Evolutionary conservation across 2,329 filamentous ascomycete species (phyloP), one percentile per base, ranked within the genome.

Genomic region (Trichoderma hamatum): DNA sequence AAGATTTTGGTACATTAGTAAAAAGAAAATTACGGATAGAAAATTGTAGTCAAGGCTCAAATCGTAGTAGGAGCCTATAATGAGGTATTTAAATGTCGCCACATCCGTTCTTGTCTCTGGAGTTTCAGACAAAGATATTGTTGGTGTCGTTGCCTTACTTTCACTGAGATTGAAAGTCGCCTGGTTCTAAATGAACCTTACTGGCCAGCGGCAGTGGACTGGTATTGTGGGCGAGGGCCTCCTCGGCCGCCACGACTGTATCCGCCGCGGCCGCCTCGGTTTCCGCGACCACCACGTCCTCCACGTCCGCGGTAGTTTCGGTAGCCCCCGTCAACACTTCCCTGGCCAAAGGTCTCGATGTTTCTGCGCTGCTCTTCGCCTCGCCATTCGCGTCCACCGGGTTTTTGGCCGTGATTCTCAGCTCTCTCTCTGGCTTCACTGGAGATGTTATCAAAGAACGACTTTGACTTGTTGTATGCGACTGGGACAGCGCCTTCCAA

Each of bases 381-480:
- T 66, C 96, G 90, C 89, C 96, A 96, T 78, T 97, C 93, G 59
- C 92, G 89, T 36, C 93, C 94, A 69, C 91, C 90, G n/a, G 89
- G 85, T 78, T 89, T 88, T 71, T 88, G 86, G 5, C 86, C 86
- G 52, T 84, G 84, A 49, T 89, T 90, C 71, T 95, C 92, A 63
- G 92, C 89, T 54, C 96, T 89, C 73, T 99, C 96, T 79, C 92
- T 96, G 71, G 92, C 87, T 78, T 99, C 96, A 73, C 93, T 97
- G 0, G 93, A 97, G 72, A 99, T 97, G 80, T 99, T 97, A 81
- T 99, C 96, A 77, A 99, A 99, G 85, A 99, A 99, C 1, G 93
- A 97, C 3, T 84, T 89, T 5, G 90, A 86, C 81, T 94, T 97
- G 83, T 97, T 95, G 82, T 99, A 99, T 62, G 69, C 69, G 26